A percentile compares a stretch with the other conserved stretches of the same genome.
These are phyloP conservation scores for Crithidia fasciculata DNA, from an alignment of 208 protist species.

Conservation along the genomic window DNA sequence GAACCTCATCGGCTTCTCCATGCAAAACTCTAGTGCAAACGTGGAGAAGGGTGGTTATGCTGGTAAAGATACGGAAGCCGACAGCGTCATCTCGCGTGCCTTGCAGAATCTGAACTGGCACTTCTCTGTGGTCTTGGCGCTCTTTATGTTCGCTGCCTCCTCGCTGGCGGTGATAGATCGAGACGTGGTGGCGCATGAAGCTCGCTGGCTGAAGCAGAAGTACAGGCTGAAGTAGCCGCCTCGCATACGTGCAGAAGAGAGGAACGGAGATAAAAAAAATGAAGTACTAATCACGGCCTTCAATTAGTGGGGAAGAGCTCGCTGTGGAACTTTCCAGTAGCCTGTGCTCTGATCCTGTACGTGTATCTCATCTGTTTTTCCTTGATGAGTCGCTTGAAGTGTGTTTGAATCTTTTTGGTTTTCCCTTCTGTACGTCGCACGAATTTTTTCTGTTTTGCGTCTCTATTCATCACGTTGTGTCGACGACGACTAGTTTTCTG, in stretches of 20 bases:
- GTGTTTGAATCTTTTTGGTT: too few relatives aligned
- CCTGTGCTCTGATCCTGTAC: too few relatives aligned
- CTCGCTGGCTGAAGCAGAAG: conserved; percentile 6
- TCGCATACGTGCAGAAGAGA: neutral
- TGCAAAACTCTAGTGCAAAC: conserved; percentile 1
- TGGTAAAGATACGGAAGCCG: neutral
- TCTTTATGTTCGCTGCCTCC: conserved; percentile 11
- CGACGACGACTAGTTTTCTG: too few relatives aligned
- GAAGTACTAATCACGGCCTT: too few relatives aligned
- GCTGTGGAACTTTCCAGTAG: too few relatives aligned
- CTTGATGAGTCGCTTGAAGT: too few relatives aligned
- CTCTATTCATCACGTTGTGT: too few relatives aligned
- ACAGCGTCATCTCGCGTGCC: neutral
- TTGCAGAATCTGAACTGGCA: neutral
- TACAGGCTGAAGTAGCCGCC: conserved; percentile 6
- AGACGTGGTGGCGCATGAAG: conserved; percentile 2
- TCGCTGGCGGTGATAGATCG: conserved; percentile 20
- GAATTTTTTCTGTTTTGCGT: too few relatives aligned
- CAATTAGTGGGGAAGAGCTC: too few relatives aligned
- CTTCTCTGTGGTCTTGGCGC: neutral
- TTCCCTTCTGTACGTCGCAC: too few relatives aligned
- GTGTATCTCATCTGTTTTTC: too few relatives aligned
- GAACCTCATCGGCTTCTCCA: conserved; percentile 52
- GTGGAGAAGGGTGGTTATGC: neutral
- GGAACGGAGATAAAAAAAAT: too few relatives aligned